Evolutionary conservation across 2,329 filamentous ascomycete genomes (phyloP).

Genomic region (Diaporthe sp.): DNA sequence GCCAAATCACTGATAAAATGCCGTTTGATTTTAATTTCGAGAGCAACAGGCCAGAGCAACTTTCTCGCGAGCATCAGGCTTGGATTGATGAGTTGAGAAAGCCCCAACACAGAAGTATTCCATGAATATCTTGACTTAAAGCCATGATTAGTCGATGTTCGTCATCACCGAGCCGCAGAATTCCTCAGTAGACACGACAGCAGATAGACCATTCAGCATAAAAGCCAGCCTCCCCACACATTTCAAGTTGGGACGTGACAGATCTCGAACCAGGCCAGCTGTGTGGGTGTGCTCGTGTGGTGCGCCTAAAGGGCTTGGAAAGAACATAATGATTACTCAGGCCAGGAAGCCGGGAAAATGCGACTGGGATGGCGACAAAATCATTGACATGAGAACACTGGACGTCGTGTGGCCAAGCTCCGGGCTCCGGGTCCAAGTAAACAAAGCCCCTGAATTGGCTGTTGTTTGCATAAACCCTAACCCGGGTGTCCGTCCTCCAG

Average conservation of each 20-base stretch:
- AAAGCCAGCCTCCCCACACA: background rate
- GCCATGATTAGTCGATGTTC: no score
- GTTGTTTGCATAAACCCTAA: background rate
- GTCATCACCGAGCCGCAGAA: background rate
- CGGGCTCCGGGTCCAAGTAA: background rate
- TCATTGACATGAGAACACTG: background rate
- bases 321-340: background rate
- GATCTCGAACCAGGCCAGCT: background rate
- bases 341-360: background rate
- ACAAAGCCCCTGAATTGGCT: background rate
- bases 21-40: background rate
- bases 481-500: background rate
- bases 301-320: background rate
- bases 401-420: background rate
- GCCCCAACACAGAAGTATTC: accelerated
- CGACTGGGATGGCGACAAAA: background rate
- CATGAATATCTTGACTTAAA: background rate
- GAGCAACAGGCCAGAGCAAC: background rate
- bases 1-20: background rate
- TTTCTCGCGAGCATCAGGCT: background rate
- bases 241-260: background rate
- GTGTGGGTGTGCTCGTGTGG: background rate
- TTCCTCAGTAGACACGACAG: background rate
- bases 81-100: background rate
- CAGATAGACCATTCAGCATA: background rate